A percentile compares a stretch with the other conserved stretches of the same genome.
phyloP scores from a whole-genome alignment of 2,329 filamentous ascomycete species.

The Ascosphaera aggregata region DNA sequence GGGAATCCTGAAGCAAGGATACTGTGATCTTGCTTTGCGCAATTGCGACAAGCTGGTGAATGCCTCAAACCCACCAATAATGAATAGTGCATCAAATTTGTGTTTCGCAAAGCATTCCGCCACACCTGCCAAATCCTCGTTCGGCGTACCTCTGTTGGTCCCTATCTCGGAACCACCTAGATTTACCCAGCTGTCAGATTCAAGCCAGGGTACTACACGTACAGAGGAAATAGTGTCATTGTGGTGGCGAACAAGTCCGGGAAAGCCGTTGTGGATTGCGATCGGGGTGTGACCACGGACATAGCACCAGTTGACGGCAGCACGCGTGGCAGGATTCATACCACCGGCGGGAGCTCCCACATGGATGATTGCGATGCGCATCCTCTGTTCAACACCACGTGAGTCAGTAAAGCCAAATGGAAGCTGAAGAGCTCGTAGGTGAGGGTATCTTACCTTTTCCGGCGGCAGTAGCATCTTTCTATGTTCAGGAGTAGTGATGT shows the following conservation, averaged over 20 bases:
- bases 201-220: slow-evolving; percentile 71
- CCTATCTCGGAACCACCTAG: slow-evolving; percentile 95
- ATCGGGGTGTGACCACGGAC: slow-evolving; percentile 80
- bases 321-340: slow-evolving; percentile 92
- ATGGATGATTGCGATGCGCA: slow-evolving; percentile 90
- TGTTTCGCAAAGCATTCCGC: slow-evolving; percentile 68
- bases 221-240: slow-evolving; percentile 67
- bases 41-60: slow-evolving; percentile 82
- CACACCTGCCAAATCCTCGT: slow-evolving; percentile 63
- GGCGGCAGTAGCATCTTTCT: slow-evolving; percentile 43
- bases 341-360: slow-evolving; percentile 91
- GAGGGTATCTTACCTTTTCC: slow-evolving; percentile 34
- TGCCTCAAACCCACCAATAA: slow-evolving; percentile 88
- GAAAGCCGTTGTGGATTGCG: slow-evolving; percentile 91
- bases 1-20: slow-evolving; percentile 74
- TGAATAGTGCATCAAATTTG: slow-evolving; percentile 74
- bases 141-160: slow-evolving; percentile 81
- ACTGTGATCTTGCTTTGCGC: slow-evolving; percentile 53
- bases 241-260: slow-evolving; percentile 78
- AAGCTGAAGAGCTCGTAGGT: neutral
- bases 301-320: slow-evolving; percentile 78
- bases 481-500: slow-evolving; percentile 65
- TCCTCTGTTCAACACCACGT: slow-evolving; percentile 31
- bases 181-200: slow-evolving; percentile 87
- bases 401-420: slow-evolving; percentile 3